Conservation (phyloP, 2,329 filamentous ascomycete species). For the Tothia fuscella region DNA sequence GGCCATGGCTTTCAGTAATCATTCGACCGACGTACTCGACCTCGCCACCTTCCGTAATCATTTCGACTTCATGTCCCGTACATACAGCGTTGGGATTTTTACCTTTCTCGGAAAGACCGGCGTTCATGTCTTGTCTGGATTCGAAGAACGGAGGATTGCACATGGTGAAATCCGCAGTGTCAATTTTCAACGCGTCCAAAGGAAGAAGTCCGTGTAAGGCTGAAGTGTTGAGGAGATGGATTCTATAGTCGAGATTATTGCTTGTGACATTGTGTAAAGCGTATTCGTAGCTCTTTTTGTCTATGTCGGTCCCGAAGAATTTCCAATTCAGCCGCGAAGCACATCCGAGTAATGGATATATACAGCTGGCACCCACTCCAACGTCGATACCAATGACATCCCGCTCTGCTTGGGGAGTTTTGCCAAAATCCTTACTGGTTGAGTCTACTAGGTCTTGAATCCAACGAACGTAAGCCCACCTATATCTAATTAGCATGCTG, state of each 20-base stretch:
- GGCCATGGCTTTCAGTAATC: slow-evolving; percentile 52
- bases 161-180: slow-evolving; percentile 69
- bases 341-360: slow-evolving; percentile 78
- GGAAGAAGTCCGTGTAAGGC: slow-evolving; percentile 49
- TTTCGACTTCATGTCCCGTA: slow-evolving; percentile 70
- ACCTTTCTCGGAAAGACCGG: slow-evolving; percentile 47
- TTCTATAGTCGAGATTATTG: slow-evolving; percentile 54
- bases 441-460: slow-evolving; percentile 70
- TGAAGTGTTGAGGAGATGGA: slow-evolving; percentile 49
- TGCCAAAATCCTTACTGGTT: slow-evolving; percentile 38
- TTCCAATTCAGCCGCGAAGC: slow-evolving; percentile 54
- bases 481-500: slow-evolving; percentile 20
- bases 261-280: slow-evolving; percentile 54
- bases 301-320: slow-evolving; percentile 52
- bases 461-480: slow-evolving; percentile 87
- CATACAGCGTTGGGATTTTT: slow-evolving; percentile 58
- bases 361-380: slow-evolving; percentile 80
- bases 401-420: slow-evolving; percentile 36
- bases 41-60: slow-evolving; percentile 75
- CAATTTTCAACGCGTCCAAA: slow-evolving; percentile 40
- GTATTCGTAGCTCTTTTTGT: slow-evolving; percentile 53
- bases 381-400: slow-evolving; percentile 64
- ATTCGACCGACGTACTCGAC: slow-evolving; percentile 61
- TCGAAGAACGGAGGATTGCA: slow-evolving; percentile 91
- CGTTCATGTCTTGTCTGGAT: slow-evolving; percentile 56